phyloP scores from a whole-genome alignment of 177 flowering plant genomes.

The Vitis hybrid region DNA sequence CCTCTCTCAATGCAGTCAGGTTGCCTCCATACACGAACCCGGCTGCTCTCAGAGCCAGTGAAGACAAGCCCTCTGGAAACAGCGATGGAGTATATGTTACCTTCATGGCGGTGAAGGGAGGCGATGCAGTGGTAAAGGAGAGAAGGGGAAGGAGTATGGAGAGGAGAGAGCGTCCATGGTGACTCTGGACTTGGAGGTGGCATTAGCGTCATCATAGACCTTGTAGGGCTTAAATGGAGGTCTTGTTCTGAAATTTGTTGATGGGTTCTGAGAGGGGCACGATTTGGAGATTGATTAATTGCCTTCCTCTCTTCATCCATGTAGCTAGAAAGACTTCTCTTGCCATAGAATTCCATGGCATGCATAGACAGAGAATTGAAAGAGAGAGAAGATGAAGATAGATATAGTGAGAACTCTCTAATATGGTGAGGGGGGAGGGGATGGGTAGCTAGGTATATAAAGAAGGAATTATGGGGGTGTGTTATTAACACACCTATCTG shows the following conservation, averaged over 20 bases:
- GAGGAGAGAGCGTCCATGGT: conserved; percentile 45
- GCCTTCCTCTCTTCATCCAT: conserved; percentile 19
- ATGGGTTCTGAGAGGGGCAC: conserved; percentile 17
- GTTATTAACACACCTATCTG: too few relatives aligned
- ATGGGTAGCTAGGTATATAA: too few relatives aligned
- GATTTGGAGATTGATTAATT: conserved; percentile 10
- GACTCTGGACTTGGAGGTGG: conserved; percentile 37
- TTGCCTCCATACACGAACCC: conserved; percentile 41
- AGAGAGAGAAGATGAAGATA: too few relatives aligned
- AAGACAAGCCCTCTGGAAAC: conserved; percentile 29
- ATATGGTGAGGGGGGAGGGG: too few relatives aligned
- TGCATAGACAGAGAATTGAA: too few relatives aligned
- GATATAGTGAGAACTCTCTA: too few relatives aligned
- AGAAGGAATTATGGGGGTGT: too few relatives aligned
- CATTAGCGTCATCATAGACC: conserved; percentile 5
- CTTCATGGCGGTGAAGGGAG: conserved; percentile 40
- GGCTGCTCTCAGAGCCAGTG: conserved; percentile 41
- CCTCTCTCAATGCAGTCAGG: conserved; percentile 39
- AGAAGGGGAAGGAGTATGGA: conserved; percentile 36
- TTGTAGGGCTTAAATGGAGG: conserved; percentile 15
- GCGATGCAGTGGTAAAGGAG: conserved; percentile 44
- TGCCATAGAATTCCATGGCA: conserved; percentile 23
- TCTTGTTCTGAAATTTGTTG: conserved; percentile 11
- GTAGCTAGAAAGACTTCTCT: conserved; percentile 9
- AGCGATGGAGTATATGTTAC: conserved; percentile 35